These are phyloP conservation scores for Physocladia obscura DNA, from an alignment of 192 early-diverging fungal genomes.

Conservation along the genomic window DNA sequence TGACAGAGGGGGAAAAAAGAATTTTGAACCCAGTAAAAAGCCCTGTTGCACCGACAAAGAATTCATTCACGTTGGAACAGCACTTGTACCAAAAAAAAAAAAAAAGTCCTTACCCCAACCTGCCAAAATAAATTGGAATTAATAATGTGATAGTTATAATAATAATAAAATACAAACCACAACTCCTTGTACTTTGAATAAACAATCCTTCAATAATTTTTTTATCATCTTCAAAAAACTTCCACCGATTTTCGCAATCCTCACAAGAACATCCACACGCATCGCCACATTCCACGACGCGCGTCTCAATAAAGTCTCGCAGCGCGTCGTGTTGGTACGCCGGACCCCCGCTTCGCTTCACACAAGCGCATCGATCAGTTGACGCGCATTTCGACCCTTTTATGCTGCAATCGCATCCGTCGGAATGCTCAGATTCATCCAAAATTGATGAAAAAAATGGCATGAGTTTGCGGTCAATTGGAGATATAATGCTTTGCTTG, in stretches of 20 bases:
- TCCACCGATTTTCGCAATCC: not conserved
- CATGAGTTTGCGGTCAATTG: not conserved
- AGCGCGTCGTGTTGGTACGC: constrained; percentile 13
- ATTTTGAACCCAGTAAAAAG: not conserved
- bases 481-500: not conserved
- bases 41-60: too few species aligned
- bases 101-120: not conserved
- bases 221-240: not conserved
- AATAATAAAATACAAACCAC: not conserved
- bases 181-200: not conserved
- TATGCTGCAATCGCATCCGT: not conserved
- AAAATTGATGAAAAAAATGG: not conserved
- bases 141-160: not conserved
- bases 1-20: not conserved
- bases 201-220: not conserved
- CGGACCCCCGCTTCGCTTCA: not conserved
- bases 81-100: not conserved
- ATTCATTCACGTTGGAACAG: not conserved
- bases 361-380: not conserved
- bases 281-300: constrained; percentile 7
- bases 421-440: not conserved
- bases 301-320: not conserved
- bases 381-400: not conserved
- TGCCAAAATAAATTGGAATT: not conserved
- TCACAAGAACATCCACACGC: not conserved